phyloP scores from a whole-genome alignment of 2,329 filamentous ascomycete genomes.

The Cercospora sp. region DNA sequence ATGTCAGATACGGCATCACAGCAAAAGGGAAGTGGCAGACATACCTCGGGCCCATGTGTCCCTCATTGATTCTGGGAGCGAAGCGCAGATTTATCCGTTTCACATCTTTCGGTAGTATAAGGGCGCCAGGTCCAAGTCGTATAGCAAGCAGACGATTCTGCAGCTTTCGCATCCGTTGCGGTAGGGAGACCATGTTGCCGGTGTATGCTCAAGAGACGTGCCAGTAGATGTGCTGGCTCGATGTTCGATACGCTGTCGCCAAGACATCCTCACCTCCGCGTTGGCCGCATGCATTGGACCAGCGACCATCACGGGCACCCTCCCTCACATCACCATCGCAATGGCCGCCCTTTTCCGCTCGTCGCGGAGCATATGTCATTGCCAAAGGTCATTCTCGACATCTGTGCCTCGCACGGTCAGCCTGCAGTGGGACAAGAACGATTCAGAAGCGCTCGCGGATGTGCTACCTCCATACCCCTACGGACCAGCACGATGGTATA shows the following conservation, averaged over 20 bases:
- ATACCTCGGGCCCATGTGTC: slow-evolving; percentile 73
- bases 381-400: slow-evolving; percentile 37
- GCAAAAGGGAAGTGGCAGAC: slow-evolving; percentile 20
- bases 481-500: slow-evolving; percentile 69
- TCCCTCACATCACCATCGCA: background rate
- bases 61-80: slow-evolving; percentile 59
- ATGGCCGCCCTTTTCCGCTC: slow-evolving; percentile 35
- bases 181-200: slow-evolving; percentile 55
- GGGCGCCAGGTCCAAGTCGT: slow-evolving; percentile 79
- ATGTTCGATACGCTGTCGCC: slow-evolving; percentile 7
- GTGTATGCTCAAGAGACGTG: background rate
- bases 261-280: slow-evolving; percentile 1
- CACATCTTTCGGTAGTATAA: slow-evolving; percentile 73
- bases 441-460: slow-evolving; percentile 35
- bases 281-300: slow-evolving; percentile 1
- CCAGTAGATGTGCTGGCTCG: background rate
- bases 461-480: slow-evolving; percentile 64
- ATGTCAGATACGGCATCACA: slow-evolving; percentile 29
- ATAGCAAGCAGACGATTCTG: slow-evolving; percentile 72
- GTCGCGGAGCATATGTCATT: slow-evolving; percentile 24
- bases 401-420: slow-evolving; percentile 28
- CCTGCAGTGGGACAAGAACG: slow-evolving; percentile 37
- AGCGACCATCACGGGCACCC: background rate
- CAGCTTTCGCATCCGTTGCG: slow-evolving; percentile 72
- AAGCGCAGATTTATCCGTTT: slow-evolving; percentile 75